Conservation (phyloP, 257 asterid species). For the Gentiana macrophylla region DNA sequence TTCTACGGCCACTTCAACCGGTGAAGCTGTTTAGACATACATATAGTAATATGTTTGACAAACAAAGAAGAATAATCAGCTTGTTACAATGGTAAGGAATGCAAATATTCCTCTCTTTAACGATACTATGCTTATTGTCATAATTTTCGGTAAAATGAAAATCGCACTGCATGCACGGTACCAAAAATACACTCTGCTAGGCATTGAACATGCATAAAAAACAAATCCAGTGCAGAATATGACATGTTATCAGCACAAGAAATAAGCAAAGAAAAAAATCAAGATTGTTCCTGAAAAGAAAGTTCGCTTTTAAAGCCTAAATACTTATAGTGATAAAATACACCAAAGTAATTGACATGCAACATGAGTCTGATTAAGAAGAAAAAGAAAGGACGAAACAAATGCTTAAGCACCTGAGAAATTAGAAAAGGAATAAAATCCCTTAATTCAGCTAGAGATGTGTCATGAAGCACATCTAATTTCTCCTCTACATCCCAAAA, state of each 20-base stretch:
- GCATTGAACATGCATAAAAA: no score
- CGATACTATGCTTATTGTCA: no score
- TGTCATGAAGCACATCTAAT: slow-evolving; percentile 53
- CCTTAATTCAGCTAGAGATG: slow-evolving; percentile 62
- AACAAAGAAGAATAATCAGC: no score
- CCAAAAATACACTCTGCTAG: no score
- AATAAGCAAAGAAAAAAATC: not conserved
- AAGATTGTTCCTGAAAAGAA: not conserved
- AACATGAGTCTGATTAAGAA: not conserved
- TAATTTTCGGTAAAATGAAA: no score
- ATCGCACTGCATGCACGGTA: no score
- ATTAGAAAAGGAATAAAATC: slow-evolving; percentile 73
- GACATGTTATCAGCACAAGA: not conserved
- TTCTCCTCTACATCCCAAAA: slow-evolving; percentile 95
- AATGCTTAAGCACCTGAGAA: slow-evolving; percentile 54
- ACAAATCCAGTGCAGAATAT: not conserved
- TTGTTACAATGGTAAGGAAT: no score
- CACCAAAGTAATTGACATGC: not conserved
- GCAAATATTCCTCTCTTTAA: no score
- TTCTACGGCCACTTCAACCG: no score
- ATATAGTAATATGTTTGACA: no score
- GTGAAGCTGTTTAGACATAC: no score
- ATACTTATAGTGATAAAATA: not conserved
- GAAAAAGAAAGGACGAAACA: not conserved
- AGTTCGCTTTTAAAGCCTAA: not conserved